Evolutionary conservation across 768 basidiomycete genomes (phyloP), one percentile per base, ranked within the genome.

Genomic region (Daedalea quercina): DNA sequence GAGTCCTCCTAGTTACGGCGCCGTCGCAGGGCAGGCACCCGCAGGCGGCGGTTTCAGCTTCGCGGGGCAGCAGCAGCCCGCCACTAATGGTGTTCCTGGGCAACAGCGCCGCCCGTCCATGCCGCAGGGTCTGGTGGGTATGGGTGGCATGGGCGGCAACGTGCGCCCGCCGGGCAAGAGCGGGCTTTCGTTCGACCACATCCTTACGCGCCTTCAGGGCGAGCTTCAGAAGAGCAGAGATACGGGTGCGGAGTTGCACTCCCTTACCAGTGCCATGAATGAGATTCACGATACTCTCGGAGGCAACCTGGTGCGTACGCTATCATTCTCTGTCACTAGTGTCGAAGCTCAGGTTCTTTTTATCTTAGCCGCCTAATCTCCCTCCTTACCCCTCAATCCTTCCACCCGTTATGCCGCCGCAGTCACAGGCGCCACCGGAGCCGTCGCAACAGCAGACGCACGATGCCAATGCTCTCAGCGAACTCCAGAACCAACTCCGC

Each of bases 151-250:
- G 81, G 85, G 84, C 31, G 85, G 79, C 35, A 78, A 77, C 55
- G 81, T 84, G 69, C 77, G 85, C 13, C 76, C 76, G 0, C 86
- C 87, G 1, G 86, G 89, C 17, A 92, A 91, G 70, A 86, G 85
- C 61, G 91, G 92, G 0, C 74, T 96, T 22, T 89, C 84, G 8
- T 95, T 98, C 64, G 94, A 97, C 61, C 90, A 94, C 60, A 92
- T 97, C 49, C 71, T 97, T 43, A 87, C 77, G 52, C 81, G 90
- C 33, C 73, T 98, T 2, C 94, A 97, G 66, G 84, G 85, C 57
- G 94, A 98, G 65, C 81, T 98, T n/a, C 87, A 89, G 70, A 96
- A 95, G 72, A 93, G 90, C 62, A 82, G 91, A 17, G 95, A 98
- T 64, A 96, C 94, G 0, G 90, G 91, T 13, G 76, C 84, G 0